Percentiles rank a stretch among this genome's conserved stretches.
Conservation (phyloP, 2,329 filamentous ascomycete genomes). For the Bisporella sp. region DNA sequence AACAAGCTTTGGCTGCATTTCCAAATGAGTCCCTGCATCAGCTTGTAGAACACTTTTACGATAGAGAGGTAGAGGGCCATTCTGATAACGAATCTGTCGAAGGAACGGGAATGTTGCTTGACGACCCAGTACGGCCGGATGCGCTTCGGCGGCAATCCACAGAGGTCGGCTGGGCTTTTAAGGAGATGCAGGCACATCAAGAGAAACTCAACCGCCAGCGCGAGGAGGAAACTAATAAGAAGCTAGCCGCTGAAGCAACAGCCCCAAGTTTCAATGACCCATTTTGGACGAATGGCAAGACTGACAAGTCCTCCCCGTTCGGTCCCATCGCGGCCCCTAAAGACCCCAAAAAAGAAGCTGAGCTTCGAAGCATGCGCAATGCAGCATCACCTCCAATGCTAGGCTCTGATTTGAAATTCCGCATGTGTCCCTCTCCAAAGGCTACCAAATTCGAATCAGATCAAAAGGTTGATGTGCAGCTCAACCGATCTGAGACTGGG, state of each 20-base stretch:
- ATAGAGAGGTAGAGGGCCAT: slow-evolving; percentile 24
- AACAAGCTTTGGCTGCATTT: slow-evolving; percentile 68
- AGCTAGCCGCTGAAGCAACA: slow-evolving; percentile 26
- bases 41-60: slow-evolving; percentile 29
- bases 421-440: slow-evolving; percentile 75
- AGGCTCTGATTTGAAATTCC: slow-evolving; percentile 72
- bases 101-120: slow-evolving; percentile 21
- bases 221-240: slow-evolving; percentile 26
- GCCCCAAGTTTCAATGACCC: slow-evolving; percentile 25
- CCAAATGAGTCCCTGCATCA: slow-evolving; percentile 51
- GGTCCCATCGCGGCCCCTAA: slow-evolving; percentile 5
- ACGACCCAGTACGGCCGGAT: slow-evolving; percentile 14
- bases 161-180: slow-evolving; percentile 26
- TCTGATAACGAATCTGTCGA: slow-evolving; percentile 27
- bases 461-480: slow-evolving; percentile 50
- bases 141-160: slow-evolving; percentile 21
- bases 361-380: slow-evolving; percentile 47
- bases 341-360: slow-evolving; percentile 20
- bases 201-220: slow-evolving; percentile 25
- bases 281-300: slow-evolving; percentile 29
- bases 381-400: slow-evolving; percentile 76
- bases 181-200: slow-evolving; percentile 29
- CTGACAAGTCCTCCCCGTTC: slow-evolving; percentile 13
- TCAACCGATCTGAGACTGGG: slow-evolving; percentile 48
- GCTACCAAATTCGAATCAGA: slow-evolving; percentile 77